Conservation (phyloP, 257 asterid genomes). For the Solanum medicagineum region DNA sequence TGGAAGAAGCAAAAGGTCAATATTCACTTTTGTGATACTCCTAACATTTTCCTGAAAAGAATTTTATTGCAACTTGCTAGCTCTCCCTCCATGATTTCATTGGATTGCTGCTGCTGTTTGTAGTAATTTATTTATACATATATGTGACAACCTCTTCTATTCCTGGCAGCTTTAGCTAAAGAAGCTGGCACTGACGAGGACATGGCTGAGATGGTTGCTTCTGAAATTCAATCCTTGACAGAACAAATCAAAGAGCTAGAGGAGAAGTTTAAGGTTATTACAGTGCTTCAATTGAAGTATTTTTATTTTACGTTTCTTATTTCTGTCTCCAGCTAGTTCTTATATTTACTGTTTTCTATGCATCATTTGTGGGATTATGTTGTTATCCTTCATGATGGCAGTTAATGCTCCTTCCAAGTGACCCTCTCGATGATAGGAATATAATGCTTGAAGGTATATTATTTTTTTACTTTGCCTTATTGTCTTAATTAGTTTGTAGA, state of each 20-base stretch:
- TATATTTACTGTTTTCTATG: not conserved
- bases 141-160: not conserved
- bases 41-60: not conserved
- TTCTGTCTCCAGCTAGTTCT: not conserved
- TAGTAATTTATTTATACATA: not conserved
- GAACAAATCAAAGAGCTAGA: conserved; percentile 53
- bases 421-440: conserved; percentile 95
- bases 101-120: not conserved
- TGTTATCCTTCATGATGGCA: conserved; percentile 6
- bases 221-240: conserved; percentile 60
- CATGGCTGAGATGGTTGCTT: conserved; percentile 88
- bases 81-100: not conserved
- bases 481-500: not conserved
- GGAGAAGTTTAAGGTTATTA: conserved; percentile 61
- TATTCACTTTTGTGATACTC: conserved; percentile 2
- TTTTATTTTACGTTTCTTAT: not conserved
- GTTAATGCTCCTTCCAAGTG: conserved; percentile 81
- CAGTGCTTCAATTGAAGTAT: not conserved
- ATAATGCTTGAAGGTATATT: conserved; percentile 90
- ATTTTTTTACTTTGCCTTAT: not conserved
- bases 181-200: conserved; percentile 75
- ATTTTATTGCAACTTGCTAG: not conserved
- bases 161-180: conserved; percentile 55
- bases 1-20: conserved; percentile 84
- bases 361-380: not conserved